Evolutionary conservation across 306 rosid genomes (phyloP), one percentile per base, ranked within the genome.

Genomic region (Argentina anserina): DNA sequence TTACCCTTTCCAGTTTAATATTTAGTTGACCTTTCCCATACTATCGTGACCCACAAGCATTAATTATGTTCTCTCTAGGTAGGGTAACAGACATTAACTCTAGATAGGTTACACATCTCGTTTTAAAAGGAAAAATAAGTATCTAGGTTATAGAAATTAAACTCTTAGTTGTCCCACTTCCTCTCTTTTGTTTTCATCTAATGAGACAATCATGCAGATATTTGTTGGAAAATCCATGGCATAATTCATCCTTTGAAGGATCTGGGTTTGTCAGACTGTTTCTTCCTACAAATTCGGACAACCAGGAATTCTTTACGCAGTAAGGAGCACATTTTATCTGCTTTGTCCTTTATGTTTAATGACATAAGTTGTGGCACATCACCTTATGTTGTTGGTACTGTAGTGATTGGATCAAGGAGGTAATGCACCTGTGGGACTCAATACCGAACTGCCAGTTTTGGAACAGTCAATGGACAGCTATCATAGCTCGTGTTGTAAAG

Each of bases 401-500:
- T 84, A 95, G 99, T 73, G 89, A 83, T 74, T 91, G 92, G 96
- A 81, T 90, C 72, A 79, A 80, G 75, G 94, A 90, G 75, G 91
- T 92, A 73, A 65, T 89, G 49, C 75, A 79, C 73, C 75, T 85
- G 70, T 95, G 99, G 99, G 93, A 90, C 72, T 89, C 96, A n/a
- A 88, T 90, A 75, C 99, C 99, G 29, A 91, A 88, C 79, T 95
- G 99, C 82, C 99, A 88, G 82, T 95, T 95, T 82, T 95, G 97
- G 99, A 95, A 95, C 82, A 86, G 88, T 83, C 99, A 95, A 65
- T 95, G 99, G 99, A 89, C 93, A 47, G 95, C 96, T 82, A 83
- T 95, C 68, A 80, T 90, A 75, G 97, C 99, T 78, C 97, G 99
- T 70, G 95, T 86, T 62, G 77, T 91, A 61, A 90, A 88, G 88